Evolutionary conservation across 768 basidiomycete genomes (phyloP).

Genomic region (Agrocybe pediades): DNA sequence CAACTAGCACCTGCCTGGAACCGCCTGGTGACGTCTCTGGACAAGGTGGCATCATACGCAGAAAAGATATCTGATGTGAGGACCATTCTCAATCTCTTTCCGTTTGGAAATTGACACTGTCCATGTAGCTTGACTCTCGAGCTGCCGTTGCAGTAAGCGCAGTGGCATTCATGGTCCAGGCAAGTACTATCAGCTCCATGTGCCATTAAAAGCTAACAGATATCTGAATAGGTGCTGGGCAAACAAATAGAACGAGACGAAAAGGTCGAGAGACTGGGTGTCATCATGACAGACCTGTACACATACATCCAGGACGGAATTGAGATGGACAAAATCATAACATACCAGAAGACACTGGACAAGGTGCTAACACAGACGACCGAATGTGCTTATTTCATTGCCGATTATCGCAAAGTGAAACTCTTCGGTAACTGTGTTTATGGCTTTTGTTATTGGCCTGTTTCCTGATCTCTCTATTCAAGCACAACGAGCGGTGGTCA

Average conservation of each 20-base stretch:
- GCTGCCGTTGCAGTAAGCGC: slow-evolving; percentile 4
- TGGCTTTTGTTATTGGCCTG: background rate
- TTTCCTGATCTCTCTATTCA: background rate
- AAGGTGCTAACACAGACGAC: background rate
- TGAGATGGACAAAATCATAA: background rate
- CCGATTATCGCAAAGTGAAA: background rate
- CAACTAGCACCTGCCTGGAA: background rate
- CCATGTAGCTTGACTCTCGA: background rate
- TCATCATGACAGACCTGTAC: slow-evolving; percentile 2
- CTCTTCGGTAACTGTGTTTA: background rate
- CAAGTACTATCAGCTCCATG: background rate
- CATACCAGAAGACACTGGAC: background rate
- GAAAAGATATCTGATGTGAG: slow-evolving; percentile 5
- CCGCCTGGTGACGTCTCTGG: background rate
- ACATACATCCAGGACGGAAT: background rate
- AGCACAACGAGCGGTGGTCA: slow-evolving; percentile 10
- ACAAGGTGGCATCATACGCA: background rate
- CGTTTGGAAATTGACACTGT: background rate
- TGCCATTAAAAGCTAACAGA: background rate
- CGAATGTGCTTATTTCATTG: slow-evolving; percentile 6
- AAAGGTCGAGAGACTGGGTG: background rate
- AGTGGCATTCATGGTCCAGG: slow-evolving; percentile 4
- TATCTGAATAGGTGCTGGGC: background rate
- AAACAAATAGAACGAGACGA: slow-evolving; percentile 2
- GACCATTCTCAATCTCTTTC: background rate